Evolutionary conservation across 768 basidiomycete genomes (phyloP).

Genomic region (Termitomyces sp.): DNA sequence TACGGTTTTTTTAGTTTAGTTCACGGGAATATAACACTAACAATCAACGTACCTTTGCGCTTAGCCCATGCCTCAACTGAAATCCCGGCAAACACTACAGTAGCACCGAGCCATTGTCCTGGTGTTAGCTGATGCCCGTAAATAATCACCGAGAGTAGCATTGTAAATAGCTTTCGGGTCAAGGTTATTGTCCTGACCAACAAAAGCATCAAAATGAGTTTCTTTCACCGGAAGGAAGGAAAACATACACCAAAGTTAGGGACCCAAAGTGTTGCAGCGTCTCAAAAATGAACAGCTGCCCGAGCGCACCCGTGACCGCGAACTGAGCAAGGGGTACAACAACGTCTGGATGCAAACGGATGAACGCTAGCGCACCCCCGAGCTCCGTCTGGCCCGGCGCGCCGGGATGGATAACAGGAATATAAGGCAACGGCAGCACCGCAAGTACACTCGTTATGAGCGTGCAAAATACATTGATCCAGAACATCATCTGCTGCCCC

Average conservation of each 20-base stretch:
- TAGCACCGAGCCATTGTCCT: constrained; percentile 94
- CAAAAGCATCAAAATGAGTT: constrained; percentile 6
- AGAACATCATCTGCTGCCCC: constrained; percentile 99
- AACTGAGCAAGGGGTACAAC: constrained; percentile 76
- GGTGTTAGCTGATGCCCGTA: constrained; percentile 81
- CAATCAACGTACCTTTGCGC: constrained; percentile 59
- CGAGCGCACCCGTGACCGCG: constrained; percentile 86
- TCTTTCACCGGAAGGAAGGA: not conserved
- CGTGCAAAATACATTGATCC: constrained; percentile 89
- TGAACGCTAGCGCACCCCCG: constrained; percentile 63
- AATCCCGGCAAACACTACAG: constrained; percentile 92
- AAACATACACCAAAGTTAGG: constrained; percentile 72
- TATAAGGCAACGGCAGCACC: constrained; percentile 71
- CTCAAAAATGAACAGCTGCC: constrained; percentile 98
- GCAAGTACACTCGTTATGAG: constrained; percentile 65
- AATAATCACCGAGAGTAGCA: constrained; percentile 91
- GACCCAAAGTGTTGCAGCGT: constrained; percentile 90
- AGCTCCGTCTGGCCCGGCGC: constrained; percentile 60
- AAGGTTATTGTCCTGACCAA: constrained; percentile 81
- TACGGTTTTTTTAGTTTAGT: constrained; percentile 5
- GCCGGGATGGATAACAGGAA: constrained; percentile 78
- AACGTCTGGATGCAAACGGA: constrained; percentile 73
- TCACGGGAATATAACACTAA: constrained; percentile 1
- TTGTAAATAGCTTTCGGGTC: constrained; percentile 95
- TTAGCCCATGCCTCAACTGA: constrained; percentile 92